These are phyloP conservation scores for Nemania sp. DNA, from an alignment of 2,329 filamentous ascomycete genomes.

Conservation along the genomic window DNA sequence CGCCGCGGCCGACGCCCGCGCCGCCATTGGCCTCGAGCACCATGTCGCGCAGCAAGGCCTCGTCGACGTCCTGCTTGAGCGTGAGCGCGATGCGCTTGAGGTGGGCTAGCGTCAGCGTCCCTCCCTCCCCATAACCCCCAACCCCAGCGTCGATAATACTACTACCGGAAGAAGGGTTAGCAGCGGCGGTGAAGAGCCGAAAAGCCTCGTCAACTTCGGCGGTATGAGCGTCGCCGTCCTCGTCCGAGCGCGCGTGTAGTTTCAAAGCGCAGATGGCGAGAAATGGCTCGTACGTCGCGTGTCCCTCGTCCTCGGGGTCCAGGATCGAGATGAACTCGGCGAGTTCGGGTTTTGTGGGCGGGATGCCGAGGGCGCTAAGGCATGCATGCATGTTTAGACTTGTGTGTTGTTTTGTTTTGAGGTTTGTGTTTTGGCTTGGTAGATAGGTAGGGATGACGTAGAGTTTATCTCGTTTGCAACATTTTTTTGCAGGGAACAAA, in stretches of 20 bases:
- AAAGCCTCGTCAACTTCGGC: slow-evolving; percentile 82
- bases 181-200: slow-evolving; percentile 69
- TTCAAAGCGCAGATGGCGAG: slow-evolving; percentile 87
- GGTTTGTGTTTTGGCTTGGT: too few relatives aligned
- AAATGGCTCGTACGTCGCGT: slow-evolving; percentile 78
- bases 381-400: neutral
- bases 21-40: slow-evolving; percentile 90
- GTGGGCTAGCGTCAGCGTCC: slow-evolving; percentile 77
- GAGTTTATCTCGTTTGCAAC: too few relatives aligned
- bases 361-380: slow-evolving; percentile 77
- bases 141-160: slow-evolving; percentile 22
- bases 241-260: slow-evolving; percentile 64
- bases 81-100: slow-evolving; percentile 77
- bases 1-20: slow-evolving; percentile 69
- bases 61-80: slow-evolving; percentile 81
- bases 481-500: too few relatives aligned
- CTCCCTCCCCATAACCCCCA: slow-evolving; percentile 26
- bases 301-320: slow-evolving; percentile 80
- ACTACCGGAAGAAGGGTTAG: slow-evolving; percentile 26
- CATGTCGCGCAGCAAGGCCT: slow-evolving; percentile 89
- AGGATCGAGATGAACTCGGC: slow-evolving; percentile 76
- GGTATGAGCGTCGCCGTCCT: slow-evolving; percentile 54
- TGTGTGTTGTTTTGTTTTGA: too few relatives aligned
- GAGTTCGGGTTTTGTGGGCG: slow-evolving; percentile 68
- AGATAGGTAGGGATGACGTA: too few relatives aligned